Evolutionary conservation across 805 yeast genomes (phyloP), one percentile per base, ranked within the genome.

Genomic region (Lachancea fermentati): DNA sequence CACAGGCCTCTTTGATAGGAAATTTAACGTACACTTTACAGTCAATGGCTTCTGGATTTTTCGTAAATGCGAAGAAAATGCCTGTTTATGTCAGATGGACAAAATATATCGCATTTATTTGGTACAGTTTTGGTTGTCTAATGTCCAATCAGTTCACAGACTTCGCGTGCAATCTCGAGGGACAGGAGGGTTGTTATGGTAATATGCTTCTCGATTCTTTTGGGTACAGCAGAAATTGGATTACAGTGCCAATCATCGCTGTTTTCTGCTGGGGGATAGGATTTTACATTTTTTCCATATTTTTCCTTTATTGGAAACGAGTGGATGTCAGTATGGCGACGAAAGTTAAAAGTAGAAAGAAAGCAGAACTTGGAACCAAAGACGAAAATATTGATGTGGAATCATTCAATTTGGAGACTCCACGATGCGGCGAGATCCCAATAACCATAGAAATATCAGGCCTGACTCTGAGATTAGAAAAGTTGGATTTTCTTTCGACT

Each of bases 61-160:
- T 82, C 54, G 83, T 81, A 16, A 85, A 85, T 57, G 76, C 88
- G 1, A 66, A 69, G 5, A 70, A 76, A 1, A 72, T 85, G 78
- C 95, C 95, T 0, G 94, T 84, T 1, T 87, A 87, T 52, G 94
- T 86, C 6, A 69, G 86, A 26, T 86, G 96, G 96, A 72, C 81
- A 4, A 84, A 81, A 55, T 86, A 83, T 59, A 65, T 80, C 42
- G 80, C 91, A 0, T 83, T 75, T 55, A 69, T 81, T 38, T 87
- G 89, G 85, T 86, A 82, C 54, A 80, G 79, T 0, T 83, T 82
- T 60, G 93, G 93, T 2, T 79, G 79, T 2, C 52, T 80, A 42
- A 52, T 73, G 30, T 71, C 88, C 0, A 82, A 79, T 53, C 80
- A 85, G 49, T 86, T 75, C 54, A 67, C 82, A 1, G 75, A 71